A percentile compares a stretch with the other conserved stretches of the same genome.
phyloP scores from a whole-genome alignment of 2,329 filamentous ascomycete genomes.

The Macrophomina phaseolina region DNA sequence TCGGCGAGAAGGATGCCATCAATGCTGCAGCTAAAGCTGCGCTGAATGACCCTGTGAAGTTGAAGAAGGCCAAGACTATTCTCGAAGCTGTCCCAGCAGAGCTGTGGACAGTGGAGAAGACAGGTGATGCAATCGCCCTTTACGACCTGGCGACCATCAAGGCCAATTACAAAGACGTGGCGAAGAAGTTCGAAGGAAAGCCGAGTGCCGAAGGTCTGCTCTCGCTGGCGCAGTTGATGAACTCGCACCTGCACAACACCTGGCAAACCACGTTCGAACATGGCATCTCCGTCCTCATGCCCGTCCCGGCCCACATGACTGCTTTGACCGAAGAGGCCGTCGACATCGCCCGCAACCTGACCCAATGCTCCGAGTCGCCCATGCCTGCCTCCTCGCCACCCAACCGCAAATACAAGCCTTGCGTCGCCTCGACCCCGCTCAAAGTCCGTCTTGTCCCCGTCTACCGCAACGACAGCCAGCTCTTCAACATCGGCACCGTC shows the following conservation, averaged over 20 bases:
- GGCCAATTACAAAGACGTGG: conserved; percentile 70
- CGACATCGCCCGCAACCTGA: conserved; percentile 75
- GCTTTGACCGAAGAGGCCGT: conserved; percentile 72
- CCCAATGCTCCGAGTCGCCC: conserved; percentile 75
- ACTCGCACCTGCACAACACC: conserved; percentile 80
- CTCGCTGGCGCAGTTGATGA: conserved; percentile 76
- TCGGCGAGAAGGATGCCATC: conserved; percentile 65
- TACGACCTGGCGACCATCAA: conserved; percentile 71
- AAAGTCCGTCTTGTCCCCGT: conserved; percentile 68
- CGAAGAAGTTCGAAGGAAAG: conserved; percentile 63
- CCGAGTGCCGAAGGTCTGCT: conserved; percentile 65
- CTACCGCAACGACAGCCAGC: conserved; percentile 72
- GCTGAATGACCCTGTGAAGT: conserved; percentile 48
- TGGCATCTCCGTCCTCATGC: conserved; percentile 83
- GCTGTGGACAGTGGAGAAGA: conserved; percentile 68
- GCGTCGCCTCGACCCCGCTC: conserved; percentile 58
- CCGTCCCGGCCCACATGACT: conserved; percentile 75
- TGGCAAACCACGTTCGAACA: conserved; percentile 77
- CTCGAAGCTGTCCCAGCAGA: conserved; percentile 64
- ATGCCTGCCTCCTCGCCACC: conserved; percentile 82
- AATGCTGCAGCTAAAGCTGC: conserved; percentile 50
- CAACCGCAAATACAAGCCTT: conserved; percentile 78
- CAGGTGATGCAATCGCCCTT: conserved; percentile 70
- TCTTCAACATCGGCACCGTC: conserved; percentile 85
- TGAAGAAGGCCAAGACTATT: conserved; percentile 63